phyloP scores from a whole-genome alignment of 352 stramenopile species.

The Aphanomyces astaci region DNA sequence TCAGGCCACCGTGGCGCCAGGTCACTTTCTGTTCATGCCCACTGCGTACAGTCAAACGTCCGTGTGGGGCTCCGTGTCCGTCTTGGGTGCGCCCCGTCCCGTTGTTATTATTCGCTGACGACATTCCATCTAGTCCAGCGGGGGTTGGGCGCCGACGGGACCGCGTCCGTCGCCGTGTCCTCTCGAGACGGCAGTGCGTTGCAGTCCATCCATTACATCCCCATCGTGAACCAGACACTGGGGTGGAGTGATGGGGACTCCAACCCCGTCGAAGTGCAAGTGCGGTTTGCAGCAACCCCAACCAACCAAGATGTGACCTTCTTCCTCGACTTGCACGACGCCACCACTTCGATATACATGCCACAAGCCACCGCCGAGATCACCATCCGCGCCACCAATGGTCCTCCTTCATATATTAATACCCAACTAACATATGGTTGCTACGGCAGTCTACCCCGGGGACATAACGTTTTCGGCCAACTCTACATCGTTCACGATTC shows the following conservation, averaged over 20 bases:
- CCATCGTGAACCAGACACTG: constrained; percentile 29
- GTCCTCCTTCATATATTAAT: background rate
- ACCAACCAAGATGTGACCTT: constrained; percentile 3
- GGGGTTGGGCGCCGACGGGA: constrained; percentile 42
- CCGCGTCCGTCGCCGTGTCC: constrained; percentile 34
- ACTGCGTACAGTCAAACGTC: background rate
- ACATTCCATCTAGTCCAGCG: constrained; percentile 47
- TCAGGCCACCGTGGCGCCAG: background rate
- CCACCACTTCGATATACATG: background rate
- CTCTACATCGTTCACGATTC: background rate
- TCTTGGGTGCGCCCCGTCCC: background rate
- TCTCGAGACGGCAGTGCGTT: constrained; percentile 42
- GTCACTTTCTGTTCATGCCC: background rate
- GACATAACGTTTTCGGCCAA: constrained; percentile 41
- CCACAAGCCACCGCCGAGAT: background rate
- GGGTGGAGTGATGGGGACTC: constrained; percentile 46
- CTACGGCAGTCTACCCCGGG: constrained; percentile 1
- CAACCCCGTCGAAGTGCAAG: constrained; percentile 40
- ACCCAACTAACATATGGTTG: background rate
- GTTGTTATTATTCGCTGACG: too few relatives aligned
- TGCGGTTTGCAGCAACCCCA: constrained; percentile 25
- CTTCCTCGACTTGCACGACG: background rate
- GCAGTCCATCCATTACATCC: constrained; percentile 42
- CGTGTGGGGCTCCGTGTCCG: background rate
- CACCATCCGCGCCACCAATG: constrained; percentile 12